Conservation (phyloP, 2,329 filamentous ascomycete genomes). For the Cordyceps militaris region DNA sequence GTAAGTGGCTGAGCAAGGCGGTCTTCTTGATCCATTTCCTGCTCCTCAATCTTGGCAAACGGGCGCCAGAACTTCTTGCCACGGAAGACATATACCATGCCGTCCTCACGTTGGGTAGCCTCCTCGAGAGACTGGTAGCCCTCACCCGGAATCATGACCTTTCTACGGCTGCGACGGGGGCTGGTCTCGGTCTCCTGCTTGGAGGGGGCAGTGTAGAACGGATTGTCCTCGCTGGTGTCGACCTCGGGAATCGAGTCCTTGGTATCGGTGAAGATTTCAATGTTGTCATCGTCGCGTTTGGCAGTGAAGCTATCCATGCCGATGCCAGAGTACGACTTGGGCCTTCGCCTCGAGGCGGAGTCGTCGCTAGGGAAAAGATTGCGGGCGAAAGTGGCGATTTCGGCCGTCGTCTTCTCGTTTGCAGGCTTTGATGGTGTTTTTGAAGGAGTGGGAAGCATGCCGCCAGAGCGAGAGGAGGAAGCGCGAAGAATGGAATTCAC, state of each 20-base stretch:
- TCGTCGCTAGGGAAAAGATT: conserved; percentile 55
- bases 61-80: conserved; percentile 73
- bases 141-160: conserved; percentile 49
- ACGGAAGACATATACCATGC: conserved; percentile 70
- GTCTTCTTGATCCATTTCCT: conserved; percentile 30
- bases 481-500: conserved; percentile 17
- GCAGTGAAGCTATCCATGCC: conserved; percentile 51
- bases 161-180: conserved; percentile 49
- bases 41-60: conserved; percentile 42
- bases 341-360: conserved; percentile 47
- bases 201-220: conserved; percentile 53
- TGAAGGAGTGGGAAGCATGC: conserved; percentile 68
- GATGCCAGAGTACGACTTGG: conserved; percentile 50
- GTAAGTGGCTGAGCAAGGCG: conserved; percentile 44
- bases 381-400: conserved; percentile 49
- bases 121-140: conserved; percentile 55
- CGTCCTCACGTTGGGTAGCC: conserved; percentile 58
- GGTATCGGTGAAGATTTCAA: conserved; percentile 71
- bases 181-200: conserved; percentile 28
- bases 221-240: conserved; percentile 62
- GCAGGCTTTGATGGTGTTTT: conserved; percentile 67
- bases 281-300: conserved; percentile 50
- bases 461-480: conserved; percentile 21
- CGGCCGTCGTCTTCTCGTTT: conserved; percentile 41
- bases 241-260: conserved; percentile 68